A percentile compares a stretch with the other conserved stretches of the same genome.
Evolutionary conservation across 805 yeast species (phyloP).

Genomic region (Candida chauliodis): DNA sequence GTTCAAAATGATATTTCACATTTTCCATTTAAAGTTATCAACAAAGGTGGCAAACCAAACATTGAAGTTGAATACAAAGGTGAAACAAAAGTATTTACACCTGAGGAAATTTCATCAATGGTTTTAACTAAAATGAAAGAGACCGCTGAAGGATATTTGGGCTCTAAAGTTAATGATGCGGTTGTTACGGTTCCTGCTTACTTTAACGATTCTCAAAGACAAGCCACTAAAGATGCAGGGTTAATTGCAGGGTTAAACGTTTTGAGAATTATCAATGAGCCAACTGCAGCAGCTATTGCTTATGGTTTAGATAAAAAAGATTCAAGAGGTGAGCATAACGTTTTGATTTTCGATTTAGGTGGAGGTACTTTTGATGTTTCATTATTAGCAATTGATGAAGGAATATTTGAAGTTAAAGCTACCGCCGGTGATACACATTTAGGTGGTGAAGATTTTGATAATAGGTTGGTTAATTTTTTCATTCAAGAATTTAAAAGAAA

Average conservation of each 20-base stretch:
- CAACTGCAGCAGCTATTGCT: constrained; percentile 46
- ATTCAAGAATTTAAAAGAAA: constrained; percentile 93
- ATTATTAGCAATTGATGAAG: constrained; percentile 79
- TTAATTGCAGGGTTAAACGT: constrained; percentile 45
- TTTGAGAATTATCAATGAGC: constrained; percentile 42
- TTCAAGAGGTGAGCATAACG: constrained; percentile 64
- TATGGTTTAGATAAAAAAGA: constrained; percentile 51
- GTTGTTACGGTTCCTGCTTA: constrained; percentile 44
- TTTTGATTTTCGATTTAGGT: constrained; percentile 91
- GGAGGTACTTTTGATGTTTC: constrained; percentile 98
- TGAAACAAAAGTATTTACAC: constrained; percentile 80
- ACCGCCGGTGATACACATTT: constrained; percentile 96
- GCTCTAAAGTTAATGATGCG: constrained; percentile 64
- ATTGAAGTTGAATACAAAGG: constrained; percentile 87
- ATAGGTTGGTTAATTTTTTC: constrained; percentile 83
- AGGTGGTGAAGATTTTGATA: constrained; percentile 97
- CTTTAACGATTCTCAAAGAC: constrained; percentile 43
- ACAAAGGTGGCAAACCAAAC: constrained; percentile 80
- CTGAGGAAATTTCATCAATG: constrained; percentile 95
- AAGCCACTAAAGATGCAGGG: constrained; percentile 44
- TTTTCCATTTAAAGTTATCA: constrained; percentile 80
- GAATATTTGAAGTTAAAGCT: constrained; percentile 89
- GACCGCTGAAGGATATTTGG: constrained; percentile 88
- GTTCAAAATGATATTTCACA: constrained; percentile 80
- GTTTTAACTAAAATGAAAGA: constrained; percentile 88